Conservation (phyloP, 1,284 basidiomycete species). For the Mycosarcoma mackinlayi region DNA sequence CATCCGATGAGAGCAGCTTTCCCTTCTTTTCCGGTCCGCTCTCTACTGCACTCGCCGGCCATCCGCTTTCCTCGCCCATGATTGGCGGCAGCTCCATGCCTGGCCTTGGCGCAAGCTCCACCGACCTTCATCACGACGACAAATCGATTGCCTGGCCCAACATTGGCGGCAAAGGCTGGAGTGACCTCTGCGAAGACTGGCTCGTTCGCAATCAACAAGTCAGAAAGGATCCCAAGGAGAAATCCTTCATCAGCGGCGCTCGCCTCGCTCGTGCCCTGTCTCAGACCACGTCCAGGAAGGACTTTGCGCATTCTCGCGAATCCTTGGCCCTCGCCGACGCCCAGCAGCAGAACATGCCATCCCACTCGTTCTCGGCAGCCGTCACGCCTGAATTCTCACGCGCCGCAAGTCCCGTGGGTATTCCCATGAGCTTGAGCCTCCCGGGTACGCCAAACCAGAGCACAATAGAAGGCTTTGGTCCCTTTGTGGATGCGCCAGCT, state of each 20-base stretch:
- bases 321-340: constrained; percentile 8
- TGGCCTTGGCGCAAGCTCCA: constrained; percentile 16
- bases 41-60: constrained; percentile 25
- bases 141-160: constrained; percentile 25
- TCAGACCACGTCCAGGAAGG: constrained; percentile 21
- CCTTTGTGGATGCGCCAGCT: constrained; percentile 3
- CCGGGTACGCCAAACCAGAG: constrained; percentile 47
- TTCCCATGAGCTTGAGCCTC: constrained; percentile 28
- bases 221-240: constrained; percentile 26
- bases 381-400: constrained; percentile 46
- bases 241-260: constrained; percentile 38
- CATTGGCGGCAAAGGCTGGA: constrained; percentile 66
- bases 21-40: constrained; percentile 22
- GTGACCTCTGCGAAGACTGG: constrained; percentile 68
- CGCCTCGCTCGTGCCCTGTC: constrained; percentile 40
- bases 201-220: constrained; percentile 60
- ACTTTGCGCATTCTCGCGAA: constrained; percentile 20
- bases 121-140: constrained; percentile 15
- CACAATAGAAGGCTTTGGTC: constrained; percentile 24
- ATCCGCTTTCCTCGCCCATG: constrained; percentile 35
- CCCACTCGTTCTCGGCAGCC: constrained; percentile 28
- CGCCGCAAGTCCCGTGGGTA: constrained; percentile 40
- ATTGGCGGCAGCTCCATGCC: constrained; percentile 38
- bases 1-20: constrained; percentile 22
- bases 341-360: constrained; percentile 13